phyloP scores from a whole-genome alignment of 768 basidiomycete species.

The Filobasidium wieringae region DNA sequence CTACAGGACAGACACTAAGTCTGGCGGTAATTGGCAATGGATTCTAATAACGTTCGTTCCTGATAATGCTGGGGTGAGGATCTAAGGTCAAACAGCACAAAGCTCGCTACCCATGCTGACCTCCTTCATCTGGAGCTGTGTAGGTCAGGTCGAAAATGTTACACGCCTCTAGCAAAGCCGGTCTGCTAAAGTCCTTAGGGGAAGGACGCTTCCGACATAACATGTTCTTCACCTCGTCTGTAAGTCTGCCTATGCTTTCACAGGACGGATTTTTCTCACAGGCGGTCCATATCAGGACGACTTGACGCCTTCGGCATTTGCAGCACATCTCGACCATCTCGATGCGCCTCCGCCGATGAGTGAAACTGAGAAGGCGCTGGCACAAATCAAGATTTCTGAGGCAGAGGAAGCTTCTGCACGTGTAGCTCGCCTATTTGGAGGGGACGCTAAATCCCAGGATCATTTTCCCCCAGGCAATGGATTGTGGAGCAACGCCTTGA shows the following conservation, averaged over 20 bases:
- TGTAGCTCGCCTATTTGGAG: conserved; percentile 5
- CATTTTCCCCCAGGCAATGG: neutral
- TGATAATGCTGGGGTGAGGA: conserved; percentile 27
- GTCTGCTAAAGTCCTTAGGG: conserved; percentile 30
- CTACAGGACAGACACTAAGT: conserved; percentile 29
- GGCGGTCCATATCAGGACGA: conserved; percentile 23
- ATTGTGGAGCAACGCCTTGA: conserved; percentile 4
- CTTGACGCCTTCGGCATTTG: conserved; percentile 49
- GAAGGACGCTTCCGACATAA: conserved; percentile 36
- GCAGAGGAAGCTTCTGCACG: conserved; percentile 42
- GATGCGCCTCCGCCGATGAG: conserved; percentile 72
- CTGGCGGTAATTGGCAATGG: conserved; percentile 28
- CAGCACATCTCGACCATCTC: conserved; percentile 57
- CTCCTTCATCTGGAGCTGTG: conserved; percentile 12
- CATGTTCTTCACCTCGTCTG: conserved; percentile 35
- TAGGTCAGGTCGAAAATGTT: conserved; percentile 38
- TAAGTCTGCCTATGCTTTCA: no score
- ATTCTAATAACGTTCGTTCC: conserved; percentile 38
- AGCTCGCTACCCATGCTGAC: conserved; percentile 28
- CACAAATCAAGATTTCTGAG: conserved; percentile 64
- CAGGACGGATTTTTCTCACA: no score
- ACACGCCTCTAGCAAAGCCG: conserved; percentile 33
- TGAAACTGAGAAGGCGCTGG: conserved; percentile 68
- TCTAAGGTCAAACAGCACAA: conserved; percentile 36
- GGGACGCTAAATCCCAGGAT: neutral